Evolutionary conservation across 2,329 filamentous ascomycete species (phyloP).

Genomic region (Didymella segeticola): DNA sequence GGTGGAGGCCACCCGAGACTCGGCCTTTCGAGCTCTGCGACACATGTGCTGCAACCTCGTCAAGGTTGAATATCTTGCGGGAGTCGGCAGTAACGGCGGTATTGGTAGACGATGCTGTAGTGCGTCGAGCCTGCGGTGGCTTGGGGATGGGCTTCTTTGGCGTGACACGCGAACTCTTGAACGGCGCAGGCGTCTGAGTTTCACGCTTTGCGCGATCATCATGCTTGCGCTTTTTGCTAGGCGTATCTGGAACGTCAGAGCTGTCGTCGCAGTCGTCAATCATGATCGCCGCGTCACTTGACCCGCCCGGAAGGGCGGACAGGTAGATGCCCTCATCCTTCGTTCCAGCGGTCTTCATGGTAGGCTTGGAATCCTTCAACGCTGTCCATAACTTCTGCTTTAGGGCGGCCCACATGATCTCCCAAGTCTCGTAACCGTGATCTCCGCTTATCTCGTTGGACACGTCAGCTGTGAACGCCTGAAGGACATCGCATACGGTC

Average conservation of each 20-base stretch:
- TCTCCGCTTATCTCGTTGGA: constrained; percentile 62
- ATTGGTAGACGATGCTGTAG: not conserved
- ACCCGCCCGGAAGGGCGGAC: constrained; percentile 14
- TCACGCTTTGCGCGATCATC: not conserved
- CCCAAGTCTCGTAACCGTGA: constrained; percentile 48
- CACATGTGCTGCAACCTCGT: constrained; percentile 37
- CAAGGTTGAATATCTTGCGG: constrained; percentile 34
- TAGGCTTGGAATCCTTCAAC: constrained; percentile 39
- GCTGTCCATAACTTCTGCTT: constrained; percentile 60
- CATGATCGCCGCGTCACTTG: constrained; percentile 24
- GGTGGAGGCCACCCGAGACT: constrained; percentile 46
- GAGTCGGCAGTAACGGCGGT: constrained; percentile 7
- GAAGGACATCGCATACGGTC: constrained; percentile 67
- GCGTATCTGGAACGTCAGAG: constrained; percentile 16
- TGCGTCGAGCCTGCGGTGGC: not conserved
- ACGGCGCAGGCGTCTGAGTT: constrained; percentile 10
- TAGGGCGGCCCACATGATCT: constrained; percentile 53
- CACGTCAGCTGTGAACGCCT: constrained; percentile 62
- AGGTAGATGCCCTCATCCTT: constrained; percentile 24
- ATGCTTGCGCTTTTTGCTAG: constrained; percentile 44
- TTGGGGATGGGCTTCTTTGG: not conserved
- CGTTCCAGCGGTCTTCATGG: constrained; percentile 15
- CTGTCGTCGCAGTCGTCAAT: constrained; percentile 22
- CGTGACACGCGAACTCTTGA: constrained; percentile 1
- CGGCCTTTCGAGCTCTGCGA: constrained; percentile 33